Evolutionary conservation across 176 grass and related monocot genomes (phyloP).

Genomic region (Panicum miliaceum): DNA sequence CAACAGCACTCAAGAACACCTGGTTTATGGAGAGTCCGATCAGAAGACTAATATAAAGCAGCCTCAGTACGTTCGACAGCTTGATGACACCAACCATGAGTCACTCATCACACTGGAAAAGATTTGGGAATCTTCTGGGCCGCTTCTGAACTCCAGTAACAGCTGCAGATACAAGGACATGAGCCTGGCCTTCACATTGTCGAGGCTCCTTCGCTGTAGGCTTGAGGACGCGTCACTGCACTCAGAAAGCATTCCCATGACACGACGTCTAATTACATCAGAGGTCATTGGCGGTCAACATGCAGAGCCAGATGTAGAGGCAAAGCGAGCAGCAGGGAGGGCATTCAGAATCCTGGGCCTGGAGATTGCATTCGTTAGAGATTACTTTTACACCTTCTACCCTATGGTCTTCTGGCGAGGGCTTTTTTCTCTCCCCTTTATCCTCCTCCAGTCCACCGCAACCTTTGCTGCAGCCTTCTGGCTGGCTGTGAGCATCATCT

Average conservation of each 20-base stretch:
- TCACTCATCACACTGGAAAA: slow-evolving; percentile 13
- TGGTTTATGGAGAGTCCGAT: not conserved
- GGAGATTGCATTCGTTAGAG: slow-evolving; percentile 14
- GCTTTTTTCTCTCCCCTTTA: not conserved
- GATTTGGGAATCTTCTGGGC: not conserved
- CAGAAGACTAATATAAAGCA: not conserved
- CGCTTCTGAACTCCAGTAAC: too few relatives aligned
- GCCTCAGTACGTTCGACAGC: not conserved
- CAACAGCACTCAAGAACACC: not conserved
- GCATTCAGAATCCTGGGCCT: slow-evolving; percentile 28
- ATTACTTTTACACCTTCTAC: slow-evolving; percentile 32
- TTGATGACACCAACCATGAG: accelerated
- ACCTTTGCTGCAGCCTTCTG: not conserved
- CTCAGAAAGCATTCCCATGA: not conserved
- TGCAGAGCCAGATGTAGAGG: too few relatives aligned
- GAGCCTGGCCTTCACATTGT: slow-evolving; percentile 23
- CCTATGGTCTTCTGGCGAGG: slow-evolving; percentile 7
- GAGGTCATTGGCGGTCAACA: not conserved
- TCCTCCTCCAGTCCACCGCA: not conserved
- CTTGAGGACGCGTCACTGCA: slow-evolving; percentile 26
- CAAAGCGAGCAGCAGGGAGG: too few relatives aligned
- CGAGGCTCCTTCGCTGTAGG: slow-evolving; percentile 38
- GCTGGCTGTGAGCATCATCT: not conserved
- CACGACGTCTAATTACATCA: not conserved
- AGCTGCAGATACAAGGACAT: not conserved